Base-by-base conservation (phyloP, 768 basidiomycete species). In the Boletus rubroflammeus region DNA sequence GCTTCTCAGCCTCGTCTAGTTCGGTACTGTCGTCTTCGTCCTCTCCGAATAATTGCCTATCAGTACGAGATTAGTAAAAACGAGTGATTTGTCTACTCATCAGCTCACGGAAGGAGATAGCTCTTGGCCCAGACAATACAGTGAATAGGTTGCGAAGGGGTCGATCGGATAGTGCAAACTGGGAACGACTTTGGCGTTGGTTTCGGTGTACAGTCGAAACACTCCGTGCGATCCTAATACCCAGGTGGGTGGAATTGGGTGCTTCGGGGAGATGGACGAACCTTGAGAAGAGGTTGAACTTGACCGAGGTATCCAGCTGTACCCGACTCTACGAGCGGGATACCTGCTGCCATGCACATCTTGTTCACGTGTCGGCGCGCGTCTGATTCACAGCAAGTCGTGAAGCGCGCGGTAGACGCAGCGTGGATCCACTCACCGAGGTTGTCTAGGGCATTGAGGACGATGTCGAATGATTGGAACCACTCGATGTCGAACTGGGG, bases 101-200 rank as follows among this genome's bases (percentile, higher is more conserved):
- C 13, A 13, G 73, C 88, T 66, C 62, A 92, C 95, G 89, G 86
- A 63, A 98, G 81, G 13, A 99, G 84, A 75, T 98, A 98, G 53
- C 85, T 94, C 70, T 98, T 99, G 29, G 93, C 93, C 97, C 97
- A 99, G 3, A 98, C 95, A 46, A 99, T 98, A 65, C 96, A 99
- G 64, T 99, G 97, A 47, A 98, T 97, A 0, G 97, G 93, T 59
- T 96, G 95, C 53, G 89, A 92, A 0, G 97, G 97, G 0, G 97
- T 98, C 3, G 93, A 93, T 36, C 96, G 86, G 60, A 99, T 98
- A 0, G 97, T 98, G 69, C 97, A 99, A 10, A 98, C 95, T 0
- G 97, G 95, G 67, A 93, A 98, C 0, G 92, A 88, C 68, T 94
- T 98, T 0, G 94, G 93, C 0, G 90, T 88, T 1, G 88, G 87